Conservation (phyloP, 2,329 filamentous ascomycete species). For the Triangularia verruculosa region DNA sequence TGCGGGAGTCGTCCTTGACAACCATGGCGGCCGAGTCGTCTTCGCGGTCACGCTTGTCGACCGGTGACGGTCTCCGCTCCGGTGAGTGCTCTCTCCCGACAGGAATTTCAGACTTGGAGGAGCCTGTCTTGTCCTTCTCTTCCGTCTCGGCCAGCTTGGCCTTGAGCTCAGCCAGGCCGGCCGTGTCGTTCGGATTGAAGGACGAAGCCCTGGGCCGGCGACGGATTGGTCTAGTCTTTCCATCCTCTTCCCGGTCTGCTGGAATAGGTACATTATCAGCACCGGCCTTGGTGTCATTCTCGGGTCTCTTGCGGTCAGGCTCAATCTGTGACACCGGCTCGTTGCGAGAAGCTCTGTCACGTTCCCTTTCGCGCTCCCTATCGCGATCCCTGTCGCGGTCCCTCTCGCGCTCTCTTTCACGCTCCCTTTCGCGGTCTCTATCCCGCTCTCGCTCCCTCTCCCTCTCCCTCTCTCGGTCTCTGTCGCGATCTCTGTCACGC, state of each 20-base stretch:
- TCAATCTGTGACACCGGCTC: constrained; percentile 20
- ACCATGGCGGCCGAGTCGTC: constrained; percentile 20
- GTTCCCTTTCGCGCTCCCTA: constrained; percentile 6
- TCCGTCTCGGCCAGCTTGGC: constrained; percentile 41
- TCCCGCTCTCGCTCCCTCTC: background rate
- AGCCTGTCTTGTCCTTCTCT: constrained; percentile 17
- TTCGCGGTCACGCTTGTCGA: constrained; percentile 21
- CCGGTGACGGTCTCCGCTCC: constrained; percentile 25
- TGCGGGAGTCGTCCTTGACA: constrained; percentile 38
- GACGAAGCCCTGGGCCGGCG: constrained; percentile 38
- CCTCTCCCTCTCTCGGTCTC: background rate
- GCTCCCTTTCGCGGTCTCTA: background rate
- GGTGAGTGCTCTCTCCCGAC: constrained; percentile 26
- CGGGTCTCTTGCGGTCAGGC: constrained; percentile 36
- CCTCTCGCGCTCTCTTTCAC: background rate
- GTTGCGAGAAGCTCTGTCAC: constrained; percentile 12
- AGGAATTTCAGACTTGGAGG: constrained; percentile 11
- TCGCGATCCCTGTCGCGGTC: background rate
- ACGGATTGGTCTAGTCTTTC: constrained; percentile 37
- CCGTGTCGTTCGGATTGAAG: constrained; percentile 54
- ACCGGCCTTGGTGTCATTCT: constrained; percentile 40
- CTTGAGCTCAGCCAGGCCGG: constrained; percentile 48
- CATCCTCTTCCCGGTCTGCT: constrained; percentile 42
- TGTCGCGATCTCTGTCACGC: background rate
- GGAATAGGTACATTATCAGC: constrained; percentile 35